Evolutionary conservation across 495 filamentous ascomycete species (phyloP).

Genomic region (Aspergillus homomorphus): DNA sequence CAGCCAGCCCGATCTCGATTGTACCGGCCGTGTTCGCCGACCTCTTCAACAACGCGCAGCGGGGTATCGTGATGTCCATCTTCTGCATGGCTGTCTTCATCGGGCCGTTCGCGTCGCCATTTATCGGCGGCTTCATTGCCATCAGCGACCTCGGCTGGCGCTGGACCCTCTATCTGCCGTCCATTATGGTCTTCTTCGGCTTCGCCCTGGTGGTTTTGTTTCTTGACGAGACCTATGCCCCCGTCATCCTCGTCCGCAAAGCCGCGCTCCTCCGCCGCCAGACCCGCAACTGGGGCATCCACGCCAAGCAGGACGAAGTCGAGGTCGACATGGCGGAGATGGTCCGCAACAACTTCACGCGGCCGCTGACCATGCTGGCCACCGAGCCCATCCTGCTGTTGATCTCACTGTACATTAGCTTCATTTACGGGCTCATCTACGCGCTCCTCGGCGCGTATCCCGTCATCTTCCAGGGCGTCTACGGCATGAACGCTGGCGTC

Average conservation of each 20-base stretch:
- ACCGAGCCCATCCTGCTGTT: conserved; percentile 47
- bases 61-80: conserved; percentile 48
- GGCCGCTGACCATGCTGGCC: conserved; percentile 43
- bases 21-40: conserved; percentile 53
- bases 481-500: conserved; percentile 36
- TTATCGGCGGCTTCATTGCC: conserved; percentile 46
- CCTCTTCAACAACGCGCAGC: conserved; percentile 45
- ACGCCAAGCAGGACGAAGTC: conserved; percentile 48
- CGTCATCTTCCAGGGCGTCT: conserved; percentile 35
- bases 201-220: conserved; percentile 28
- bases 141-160: conserved; percentile 44
- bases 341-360: conserved; percentile 39
- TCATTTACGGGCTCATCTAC: conserved; percentile 47
- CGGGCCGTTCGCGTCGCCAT: conserved; percentile 46
- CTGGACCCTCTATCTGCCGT: conserved; percentile 46
- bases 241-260: conserved; percentile 38
- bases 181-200: conserved; percentile 34
- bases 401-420: conserved; percentile 46
- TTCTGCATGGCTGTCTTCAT: conserved; percentile 51
- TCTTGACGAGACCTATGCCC: conserved; percentile 40
- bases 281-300: conserved; percentile 46
- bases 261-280: conserved; percentile 37
- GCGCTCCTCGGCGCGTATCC: conserved; percentile 45
- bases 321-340: conserved; percentile 38
- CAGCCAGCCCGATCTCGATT: conserved; percentile 47